Evolutionary conservation across 2,329 filamentous ascomycete genomes (phyloP).

Genomic region (Botryotinia narcissicola): DNA sequence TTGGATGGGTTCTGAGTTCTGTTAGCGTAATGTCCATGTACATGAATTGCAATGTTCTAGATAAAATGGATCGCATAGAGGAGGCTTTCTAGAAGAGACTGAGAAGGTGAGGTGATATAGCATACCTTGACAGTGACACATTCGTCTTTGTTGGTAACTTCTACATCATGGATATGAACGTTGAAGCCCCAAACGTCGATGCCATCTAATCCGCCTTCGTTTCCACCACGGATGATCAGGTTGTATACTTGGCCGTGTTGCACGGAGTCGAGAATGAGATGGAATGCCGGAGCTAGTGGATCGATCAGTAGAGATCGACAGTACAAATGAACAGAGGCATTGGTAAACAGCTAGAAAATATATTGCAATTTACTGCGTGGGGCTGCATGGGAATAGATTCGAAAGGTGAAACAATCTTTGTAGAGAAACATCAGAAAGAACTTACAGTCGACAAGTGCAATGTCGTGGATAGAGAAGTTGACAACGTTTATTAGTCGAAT

Average conservation of each 20-base stretch:
- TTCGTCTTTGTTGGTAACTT: slow-evolving; percentile 62
- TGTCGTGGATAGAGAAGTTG: slow-evolving; percentile 28
- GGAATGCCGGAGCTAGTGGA: slow-evolving; percentile 10
- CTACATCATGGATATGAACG: slow-evolving; percentile 57
- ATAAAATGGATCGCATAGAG: neutral
- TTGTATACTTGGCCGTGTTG: slow-evolving; percentile 56
- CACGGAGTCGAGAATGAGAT: slow-evolving; percentile 43
- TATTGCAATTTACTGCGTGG: neutral
- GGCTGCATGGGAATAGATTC: neutral
- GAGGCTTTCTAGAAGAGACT: neutral
- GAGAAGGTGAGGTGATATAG: slow-evolving; percentile 32
- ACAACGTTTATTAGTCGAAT: slow-evolving; percentile 24
- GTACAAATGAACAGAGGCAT: neutral
- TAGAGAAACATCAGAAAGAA: neutral
- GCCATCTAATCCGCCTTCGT: slow-evolving; percentile 54
- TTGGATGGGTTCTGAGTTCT: slow-evolving; percentile 30
- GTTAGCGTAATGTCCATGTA: neutral
- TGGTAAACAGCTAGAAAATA: neutral
- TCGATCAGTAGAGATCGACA: neutral
- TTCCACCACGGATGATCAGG: slow-evolving; percentile 52
- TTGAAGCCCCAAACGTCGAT: slow-evolving; percentile 54
- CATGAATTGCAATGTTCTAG: neutral
- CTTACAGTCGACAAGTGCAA: slow-evolving; percentile 29
- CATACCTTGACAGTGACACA: slow-evolving; percentile 53
- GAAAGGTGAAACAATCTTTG: too few relatives aligned